Base-by-base conservation (phyloP, 805 yeast species). In the Candida ponderosae region DNA sequence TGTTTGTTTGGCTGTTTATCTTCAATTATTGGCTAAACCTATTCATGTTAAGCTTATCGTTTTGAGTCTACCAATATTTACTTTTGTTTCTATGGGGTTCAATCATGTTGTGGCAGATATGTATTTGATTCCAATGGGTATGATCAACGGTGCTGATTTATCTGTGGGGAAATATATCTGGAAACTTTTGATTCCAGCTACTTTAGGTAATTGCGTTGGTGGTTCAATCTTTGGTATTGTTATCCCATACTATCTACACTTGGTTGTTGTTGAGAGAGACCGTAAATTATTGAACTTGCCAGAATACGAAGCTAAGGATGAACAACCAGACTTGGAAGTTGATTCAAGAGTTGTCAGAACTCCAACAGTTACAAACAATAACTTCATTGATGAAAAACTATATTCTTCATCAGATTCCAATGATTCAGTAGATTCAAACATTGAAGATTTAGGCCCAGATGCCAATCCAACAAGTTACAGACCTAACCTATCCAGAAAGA, bases 101-200 rank as follows among this genome's bases (percentile, higher is more conserved):
- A 76, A 85, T 2, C 94, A 85, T 53, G 76, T 77, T 2, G 87
- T 85, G 8, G 95, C 94, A 1, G 95, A 85, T 54, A 82, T 85
- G 93, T 79, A 66, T 45, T 46, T 81, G 37, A 53, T 80, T 5
- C 75, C 79, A 8, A 72, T 76, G 44, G 94, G 85, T 0, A 58
- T 82, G 52, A 65, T 83, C 34, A 81, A 81, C 56, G 74, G 79
- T 14, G 82, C 85, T 1, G 69, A 74, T 3, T 62, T 79, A 8
- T 63, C 80, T 0, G 85, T 81, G 28, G 83, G 79, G 0, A 57
- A 60, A 9, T 79, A 76, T 40, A 75, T 81, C 10, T 84, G 93
- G 94, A 83, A 77, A 52, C 59, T 79, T 1, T 61, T 83, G 47
- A 59, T 85, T 9, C 85, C 94, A 1, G 86, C 79, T 0, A 68